Conservation (phyloP, 345 rosid species). For the Populus nigra region DNA sequence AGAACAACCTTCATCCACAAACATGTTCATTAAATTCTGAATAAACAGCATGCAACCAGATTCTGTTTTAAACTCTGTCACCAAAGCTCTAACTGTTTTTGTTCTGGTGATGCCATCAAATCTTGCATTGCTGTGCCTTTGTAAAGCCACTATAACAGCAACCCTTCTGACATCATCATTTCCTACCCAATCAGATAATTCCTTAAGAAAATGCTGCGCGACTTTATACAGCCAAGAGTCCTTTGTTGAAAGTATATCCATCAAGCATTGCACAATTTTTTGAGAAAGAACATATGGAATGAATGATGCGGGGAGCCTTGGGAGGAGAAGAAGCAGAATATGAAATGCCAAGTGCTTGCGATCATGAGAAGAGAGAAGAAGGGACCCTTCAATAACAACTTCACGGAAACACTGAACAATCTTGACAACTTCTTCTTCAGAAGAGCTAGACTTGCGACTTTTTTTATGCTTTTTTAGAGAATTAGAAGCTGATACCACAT, state of each 20-base stretch:
- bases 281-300: slow-evolving; percentile 58
- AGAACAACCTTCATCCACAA: slow-evolving; percentile 72
- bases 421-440: slow-evolving; percentile 73
- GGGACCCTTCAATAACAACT: slow-evolving; percentile 65
- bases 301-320: slow-evolving; percentile 73
- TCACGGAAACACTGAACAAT: slow-evolving; percentile 56
- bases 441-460: slow-evolving; percentile 61
- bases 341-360: slow-evolving; percentile 91
- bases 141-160: slow-evolving; percentile 73
- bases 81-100: slow-evolving; percentile 73
- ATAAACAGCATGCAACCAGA: slow-evolving; percentile 75
- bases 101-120: slow-evolving; percentile 70
- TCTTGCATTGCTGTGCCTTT: slow-evolving; percentile 86
- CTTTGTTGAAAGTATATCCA: slow-evolving; percentile 84
- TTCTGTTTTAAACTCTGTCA: slow-evolving; percentile 78
- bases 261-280: slow-evolving; percentile 83
- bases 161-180: slow-evolving; percentile 81
- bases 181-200: slow-evolving; percentile 66
- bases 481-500: slow-evolving; percentile 51
- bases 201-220: slow-evolving; percentile 69
- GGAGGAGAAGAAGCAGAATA: slow-evolving; percentile 71
- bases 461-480: slow-evolving; percentile 78
- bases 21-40: slow-evolving; percentile 69
- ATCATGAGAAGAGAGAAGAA: slow-evolving; percentile 85
- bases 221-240: slow-evolving; percentile 89